Percentiles rank a stretch among this genome's conserved stretches.
phyloP scores from a whole-genome alignment of 139 green algal genomes.

The Nannochloris sp. region DNA sequence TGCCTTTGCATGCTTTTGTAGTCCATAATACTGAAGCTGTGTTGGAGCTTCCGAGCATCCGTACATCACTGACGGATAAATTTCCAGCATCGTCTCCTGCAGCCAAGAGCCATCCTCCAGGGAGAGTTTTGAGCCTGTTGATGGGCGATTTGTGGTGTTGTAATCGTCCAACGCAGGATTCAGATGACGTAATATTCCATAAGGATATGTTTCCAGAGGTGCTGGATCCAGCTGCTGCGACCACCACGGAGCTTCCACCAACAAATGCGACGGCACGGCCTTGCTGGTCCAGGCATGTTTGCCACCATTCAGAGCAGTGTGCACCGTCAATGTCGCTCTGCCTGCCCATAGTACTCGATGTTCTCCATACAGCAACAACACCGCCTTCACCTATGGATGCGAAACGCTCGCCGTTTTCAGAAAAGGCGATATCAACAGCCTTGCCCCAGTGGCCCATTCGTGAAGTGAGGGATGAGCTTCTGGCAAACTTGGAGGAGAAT shows the following conservation, averaged over 20 bases:
- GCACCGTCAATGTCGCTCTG: constrained; percentile 34
- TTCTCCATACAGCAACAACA: constrained; percentile 61
- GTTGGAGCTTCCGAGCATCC: constrained; percentile 38
- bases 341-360: constrained; percentile 31
- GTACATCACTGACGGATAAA: constrained; percentile 49
- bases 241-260: constrained; percentile 52
- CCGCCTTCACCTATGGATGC: constrained; percentile 60
- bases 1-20: constrained; percentile 2
- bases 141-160: constrained; percentile 14
- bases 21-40: constrained; percentile 9
- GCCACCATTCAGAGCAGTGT: constrained; percentile 63
- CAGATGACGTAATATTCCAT: constrained; percentile 44
- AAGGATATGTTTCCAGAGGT: constrained; percentile 45
- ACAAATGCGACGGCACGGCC: constrained; percentile 49
- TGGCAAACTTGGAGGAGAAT: neutral
- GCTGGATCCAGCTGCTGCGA: constrained; percentile 40
- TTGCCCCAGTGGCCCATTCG: constrained; percentile 20
- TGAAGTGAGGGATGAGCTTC: neutral
- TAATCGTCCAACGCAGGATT: constrained; percentile 37
- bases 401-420: constrained; percentile 54
- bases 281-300: constrained; percentile 45
- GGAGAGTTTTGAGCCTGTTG: constrained; percentile 23
- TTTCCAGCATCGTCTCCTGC: constrained; percentile 48
- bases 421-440: constrained; percentile 38
- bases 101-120: constrained; percentile 49